These are phyloP conservation scores for Dalechampia spathulata DNA, from an alignment of 441 rosid genomes.

Conservation along the genomic window DNA sequence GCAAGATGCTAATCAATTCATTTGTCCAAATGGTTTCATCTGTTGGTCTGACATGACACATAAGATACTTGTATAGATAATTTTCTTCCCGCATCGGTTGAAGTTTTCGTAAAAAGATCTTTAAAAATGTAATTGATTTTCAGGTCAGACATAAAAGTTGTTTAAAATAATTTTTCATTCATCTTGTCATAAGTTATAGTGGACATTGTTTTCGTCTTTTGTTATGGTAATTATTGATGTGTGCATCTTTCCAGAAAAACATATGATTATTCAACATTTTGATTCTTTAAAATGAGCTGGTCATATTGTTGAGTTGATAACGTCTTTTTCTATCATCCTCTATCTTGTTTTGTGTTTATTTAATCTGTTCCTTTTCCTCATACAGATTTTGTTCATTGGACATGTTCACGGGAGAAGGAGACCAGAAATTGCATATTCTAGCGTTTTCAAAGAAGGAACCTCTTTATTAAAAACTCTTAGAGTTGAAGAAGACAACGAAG, in stretches of 20 bases:
- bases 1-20: not conserved
- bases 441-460: slow-evolving; percentile 27
- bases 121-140: too few species aligned
- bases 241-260: too few species aligned
- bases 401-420: slow-evolving; percentile 52
- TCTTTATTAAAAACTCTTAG: slow-evolving; percentile 18
- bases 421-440: slow-evolving; percentile 39
- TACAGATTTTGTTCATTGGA: slow-evolving; percentile 65
- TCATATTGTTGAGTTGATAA: slow-evolving; percentile 12
- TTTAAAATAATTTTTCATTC: too few species aligned
- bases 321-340: not conserved
- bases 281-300: too few species aligned
- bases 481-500: slow-evolving; percentile 26
- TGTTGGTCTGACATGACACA: too few species aligned
- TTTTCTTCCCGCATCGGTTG: not conserved
- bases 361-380: slow-evolving; percentile 12
- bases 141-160: too few species aligned
- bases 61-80: not conserved
- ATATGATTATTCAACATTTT: too few species aligned
- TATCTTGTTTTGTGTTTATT: slow-evolving; percentile 9
- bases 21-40: too few species aligned
- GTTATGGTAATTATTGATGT: too few species aligned
- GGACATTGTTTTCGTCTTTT: too few species aligned
- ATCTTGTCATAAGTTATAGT: too few species aligned
- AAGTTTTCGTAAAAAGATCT: not conserved